Percentiles rank a stretch among this genome's conserved stretches.
phyloP scores from a whole-genome alignment of 768 basidiomycete genomes.

The Amanita pseudoporphyria region DNA sequence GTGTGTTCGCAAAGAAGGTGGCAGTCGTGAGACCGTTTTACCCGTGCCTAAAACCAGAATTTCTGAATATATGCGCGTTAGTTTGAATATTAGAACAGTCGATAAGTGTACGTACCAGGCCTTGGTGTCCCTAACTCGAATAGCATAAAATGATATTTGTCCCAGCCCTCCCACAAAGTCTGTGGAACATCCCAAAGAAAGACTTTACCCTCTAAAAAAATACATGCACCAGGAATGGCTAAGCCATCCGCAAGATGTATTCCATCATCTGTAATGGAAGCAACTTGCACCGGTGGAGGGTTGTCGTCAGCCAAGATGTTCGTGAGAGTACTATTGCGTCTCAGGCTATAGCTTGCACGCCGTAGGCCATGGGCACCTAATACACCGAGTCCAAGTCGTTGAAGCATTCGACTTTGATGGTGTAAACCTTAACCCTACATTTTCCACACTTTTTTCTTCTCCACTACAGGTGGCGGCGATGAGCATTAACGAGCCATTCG shows the following conservation, averaged over 20 bases:
- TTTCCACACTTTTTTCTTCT: neutral
- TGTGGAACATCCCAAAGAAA: constrained; percentile 85
- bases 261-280: constrained; percentile 51
- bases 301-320: constrained; percentile 68
- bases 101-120: constrained; percentile 51
- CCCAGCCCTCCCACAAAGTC: constrained; percentile 60
- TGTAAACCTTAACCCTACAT: constrained; percentile 8
- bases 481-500: constrained; percentile 27
- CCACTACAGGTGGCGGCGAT: neutral
- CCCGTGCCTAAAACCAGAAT: constrained; percentile 90
- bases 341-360: neutral
- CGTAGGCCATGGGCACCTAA: neutral
- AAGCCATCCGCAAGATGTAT: constrained; percentile 75
- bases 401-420: neutral
- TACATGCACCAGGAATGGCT: constrained; percentile 62
- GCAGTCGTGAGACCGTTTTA: constrained; percentile 55
- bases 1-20: constrained; percentile 54
- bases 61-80: constrained; percentile 37
- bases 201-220: constrained; percentile 81
- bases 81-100: too few species aligned
- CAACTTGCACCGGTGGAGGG: constrained; percentile 64
- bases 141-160: constrained; percentile 60
- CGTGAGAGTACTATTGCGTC: constrained; percentile 33
- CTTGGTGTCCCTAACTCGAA: constrained; percentile 78
- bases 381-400: neutral